Percentiles rank a stretch among this genome's conserved stretches.
Conservation (phyloP, 2,329 filamentous ascomycete species). For the Nemania sp. region DNA sequence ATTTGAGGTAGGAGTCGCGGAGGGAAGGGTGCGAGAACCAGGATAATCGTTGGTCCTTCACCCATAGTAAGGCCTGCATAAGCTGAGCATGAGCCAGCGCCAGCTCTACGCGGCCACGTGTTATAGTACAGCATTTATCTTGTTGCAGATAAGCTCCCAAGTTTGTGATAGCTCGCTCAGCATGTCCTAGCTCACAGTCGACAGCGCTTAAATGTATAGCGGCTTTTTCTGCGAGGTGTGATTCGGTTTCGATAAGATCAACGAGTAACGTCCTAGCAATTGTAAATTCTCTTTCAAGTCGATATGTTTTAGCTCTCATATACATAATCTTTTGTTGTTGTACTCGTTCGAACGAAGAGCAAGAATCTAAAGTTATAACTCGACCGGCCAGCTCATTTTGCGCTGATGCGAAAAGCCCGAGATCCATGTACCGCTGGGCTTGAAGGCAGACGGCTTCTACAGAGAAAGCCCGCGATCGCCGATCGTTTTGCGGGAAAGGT, state of each 20-base stretch:
- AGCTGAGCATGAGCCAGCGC: not conserved
- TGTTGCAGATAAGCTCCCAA: not conserved
- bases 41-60: conserved; percentile 1
- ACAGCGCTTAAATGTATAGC: not conserved
- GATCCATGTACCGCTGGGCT: conserved; percentile 1
- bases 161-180: not conserved
- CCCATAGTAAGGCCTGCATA: not conserved
- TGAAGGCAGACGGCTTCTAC: not conserved
- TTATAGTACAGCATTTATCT: not conserved
- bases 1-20: not conserved
- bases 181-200: not conserved
- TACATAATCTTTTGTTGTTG: conserved; percentile 2
- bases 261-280: not conserved
- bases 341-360: not conserved
- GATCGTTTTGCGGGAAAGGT: not conserved
- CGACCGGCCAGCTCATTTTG: not conserved
- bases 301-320: not conserved
- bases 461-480: not conserved
- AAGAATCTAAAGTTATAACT: not conserved
- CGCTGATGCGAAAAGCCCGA: not conserved
- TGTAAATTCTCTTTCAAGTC: not conserved
- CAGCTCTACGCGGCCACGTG: not conserved
- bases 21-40: not conserved
- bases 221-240: not conserved
- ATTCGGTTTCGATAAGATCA: not conserved